phyloP scores from a whole-genome alignment of 176 grass and related monocot genomes.

The Oryza glaberrima region DNA sequence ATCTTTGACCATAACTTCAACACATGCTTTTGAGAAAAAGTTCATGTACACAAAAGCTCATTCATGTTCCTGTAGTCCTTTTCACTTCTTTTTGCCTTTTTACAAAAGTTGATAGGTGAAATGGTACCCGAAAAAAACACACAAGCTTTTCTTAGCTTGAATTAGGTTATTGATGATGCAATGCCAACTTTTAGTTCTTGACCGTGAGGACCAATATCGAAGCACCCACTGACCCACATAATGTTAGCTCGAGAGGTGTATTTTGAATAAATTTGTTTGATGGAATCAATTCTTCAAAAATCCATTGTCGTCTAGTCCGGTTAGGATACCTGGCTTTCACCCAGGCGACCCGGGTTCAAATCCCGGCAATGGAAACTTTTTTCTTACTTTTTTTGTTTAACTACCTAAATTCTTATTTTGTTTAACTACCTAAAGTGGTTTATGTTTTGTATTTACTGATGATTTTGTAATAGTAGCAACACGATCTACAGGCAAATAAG shows the following conservation, averaged over 20 bases:
- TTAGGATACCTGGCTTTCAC: conserved; percentile 98
- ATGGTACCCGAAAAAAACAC: not conserved
- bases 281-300: not conserved
- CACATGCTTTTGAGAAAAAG: not conserved
- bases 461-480: too few species aligned
- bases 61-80: not conserved
- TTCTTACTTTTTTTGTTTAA: not conserved
- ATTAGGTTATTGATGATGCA: conserved; percentile 19
- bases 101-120: conserved; percentile 21
- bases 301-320: conserved; percentile 87
- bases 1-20: not conserved
- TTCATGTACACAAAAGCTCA: not conserved
- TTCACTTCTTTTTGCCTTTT: not conserved
- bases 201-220: not conserved
- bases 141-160: conserved; percentile 12
- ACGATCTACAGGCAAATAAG: too few species aligned
- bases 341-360: conserved; percentile 94
- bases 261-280: too few species aligned
- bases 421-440: too few species aligned
- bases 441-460: too few species aligned
- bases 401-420: too few species aligned
- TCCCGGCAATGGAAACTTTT: conserved; percentile 68
- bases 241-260: too few species aligned
- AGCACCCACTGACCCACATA: not conserved
- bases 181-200: conserved; percentile 8